These are phyloP conservation scores for Aspergillus kassunensis DNA, from an alignment of 495 filamentous ascomycete species.

Conservation along the genomic window DNA sequence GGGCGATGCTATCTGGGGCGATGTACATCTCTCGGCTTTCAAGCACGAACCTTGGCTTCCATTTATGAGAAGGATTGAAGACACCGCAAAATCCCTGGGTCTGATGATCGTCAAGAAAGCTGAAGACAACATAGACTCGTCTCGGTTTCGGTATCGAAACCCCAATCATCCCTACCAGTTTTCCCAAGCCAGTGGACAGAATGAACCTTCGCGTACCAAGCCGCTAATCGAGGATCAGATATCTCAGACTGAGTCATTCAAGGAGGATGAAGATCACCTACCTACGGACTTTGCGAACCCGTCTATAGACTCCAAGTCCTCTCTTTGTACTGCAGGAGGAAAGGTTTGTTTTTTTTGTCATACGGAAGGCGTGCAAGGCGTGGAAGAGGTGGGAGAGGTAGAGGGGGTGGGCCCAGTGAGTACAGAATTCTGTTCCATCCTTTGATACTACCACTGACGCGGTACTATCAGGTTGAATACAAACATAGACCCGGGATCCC, in stretches of 20 bases:
- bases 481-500: constrained; percentile 22
- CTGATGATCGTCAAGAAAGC: constrained; percentile 15
- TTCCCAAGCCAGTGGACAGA: neutral
- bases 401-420: neutral
- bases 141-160: neutral
- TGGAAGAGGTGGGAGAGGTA: no score
- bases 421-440: neutral
- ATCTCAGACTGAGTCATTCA: neutral
- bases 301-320: neutral
- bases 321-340: constrained; percentile 1
- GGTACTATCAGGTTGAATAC: neutral
- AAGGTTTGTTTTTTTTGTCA: constrained; percentile 28
- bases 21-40: constrained; percentile 25
- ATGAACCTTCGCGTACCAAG: neutral
- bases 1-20: constrained; percentile 18
- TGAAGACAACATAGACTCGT: constrained; percentile 15
- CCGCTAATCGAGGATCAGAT: neutral
- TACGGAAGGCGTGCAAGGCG: constrained; percentile 5
- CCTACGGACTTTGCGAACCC: no score
- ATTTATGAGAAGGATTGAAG: constrained; percentile 18
- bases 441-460: neutral
- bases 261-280: no score
- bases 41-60: constrained; percentile 16
- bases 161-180: no score
- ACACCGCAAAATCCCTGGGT: constrained; percentile 8